Percentiles rank a stretch among this genome's conserved stretches.
phyloP scores from a whole-genome alignment of 2,329 filamentous ascomycete species.

The Ceratocystis huliohia region DNA sequence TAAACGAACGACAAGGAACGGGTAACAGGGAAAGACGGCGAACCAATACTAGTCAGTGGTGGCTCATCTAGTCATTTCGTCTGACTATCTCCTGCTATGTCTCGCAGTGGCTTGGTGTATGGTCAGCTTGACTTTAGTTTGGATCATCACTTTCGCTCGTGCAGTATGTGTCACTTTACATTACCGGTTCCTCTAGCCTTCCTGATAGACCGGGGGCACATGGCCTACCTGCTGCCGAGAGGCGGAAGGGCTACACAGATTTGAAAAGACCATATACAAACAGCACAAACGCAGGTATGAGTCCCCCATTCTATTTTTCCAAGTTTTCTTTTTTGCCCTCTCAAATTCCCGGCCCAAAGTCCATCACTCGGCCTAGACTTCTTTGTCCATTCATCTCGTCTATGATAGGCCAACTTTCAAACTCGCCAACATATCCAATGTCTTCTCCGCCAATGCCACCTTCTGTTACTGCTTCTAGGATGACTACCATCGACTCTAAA shows the following conservation, averaged over 20 bases:
- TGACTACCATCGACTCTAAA: neutral
- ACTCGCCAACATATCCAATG: neutral
- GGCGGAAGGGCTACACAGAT: neutral
- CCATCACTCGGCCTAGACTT: too few species aligned
- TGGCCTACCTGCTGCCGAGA: neutral
- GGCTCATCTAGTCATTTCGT: neutral
- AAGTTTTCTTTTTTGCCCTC: too few species aligned
- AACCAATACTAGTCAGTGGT: too few species aligned
- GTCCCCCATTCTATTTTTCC: too few species aligned
- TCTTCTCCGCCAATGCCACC: neutral
- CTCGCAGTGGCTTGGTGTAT: neutral
- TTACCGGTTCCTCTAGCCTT: neutral
- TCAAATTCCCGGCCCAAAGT: too few species aligned
- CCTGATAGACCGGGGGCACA: neutral
- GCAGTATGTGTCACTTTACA: conserved; percentile 14
- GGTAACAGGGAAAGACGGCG: too few species aligned
- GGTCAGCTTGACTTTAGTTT: neutral
- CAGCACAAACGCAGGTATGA: neutral
- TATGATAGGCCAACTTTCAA: too few species aligned
- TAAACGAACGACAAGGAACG: too few species aligned
- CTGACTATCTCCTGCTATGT: neutral
- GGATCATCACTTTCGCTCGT: conserved; percentile 16
- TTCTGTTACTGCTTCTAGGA: neutral
- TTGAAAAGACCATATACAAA: conserved; percentile 7
- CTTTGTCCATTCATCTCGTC: too few species aligned